phyloP scores from a whole-genome alignment of 2,329 filamentous ascomycete genomes.

The Tolypocladium tropicale region DNA sequence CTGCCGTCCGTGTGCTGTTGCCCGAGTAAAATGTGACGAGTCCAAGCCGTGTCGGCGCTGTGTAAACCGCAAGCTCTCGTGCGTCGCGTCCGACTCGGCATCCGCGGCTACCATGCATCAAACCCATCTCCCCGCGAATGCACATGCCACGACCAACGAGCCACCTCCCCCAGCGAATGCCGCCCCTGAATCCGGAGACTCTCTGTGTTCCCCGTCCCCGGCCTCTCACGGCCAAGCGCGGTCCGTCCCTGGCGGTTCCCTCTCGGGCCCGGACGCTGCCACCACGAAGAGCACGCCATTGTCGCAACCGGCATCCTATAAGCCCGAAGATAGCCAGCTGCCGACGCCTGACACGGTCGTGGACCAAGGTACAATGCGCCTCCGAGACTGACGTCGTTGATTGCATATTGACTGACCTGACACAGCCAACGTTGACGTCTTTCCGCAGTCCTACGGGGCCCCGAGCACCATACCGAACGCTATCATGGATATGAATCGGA shows the following conservation, averaged over 20 bases:
- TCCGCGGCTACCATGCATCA: conserved; percentile 32
- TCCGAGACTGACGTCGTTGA: background rate
- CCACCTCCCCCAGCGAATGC: background rate
- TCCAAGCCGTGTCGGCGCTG: conserved; percentile 43
- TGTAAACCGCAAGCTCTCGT: conserved; percentile 33
- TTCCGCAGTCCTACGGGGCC: conserved; percentile 2
- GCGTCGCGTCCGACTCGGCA: conserved; percentile 26
- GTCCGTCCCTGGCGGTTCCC: conserved; percentile 1
- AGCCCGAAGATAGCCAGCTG: conserved; percentile 22
- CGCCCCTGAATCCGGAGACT: background rate
- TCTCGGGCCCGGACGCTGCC: conserved; percentile 8
- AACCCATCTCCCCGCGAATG: conserved; percentile 29
- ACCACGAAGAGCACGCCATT: conserved; percentile 15
- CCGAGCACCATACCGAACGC: background rate
- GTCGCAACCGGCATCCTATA: conserved; percentile 12
- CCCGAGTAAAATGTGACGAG: conserved; percentile 46
- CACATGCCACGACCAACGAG: conserved; percentile 12
- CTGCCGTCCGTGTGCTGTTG: conserved; percentile 39
- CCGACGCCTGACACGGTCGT: conserved; percentile 22
- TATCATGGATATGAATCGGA: conserved; percentile 19
- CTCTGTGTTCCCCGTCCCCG: conserved; percentile 8
- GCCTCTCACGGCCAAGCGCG: conserved; percentile 10
- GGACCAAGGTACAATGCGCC: conserved; percentile 14
- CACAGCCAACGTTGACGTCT: conserved; percentile 5
- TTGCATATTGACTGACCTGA: background rate